These are phyloP conservation scores for Luvunga scandens DNA, from an alignment of 345 rosid species.

Conservation along the genomic window DNA sequence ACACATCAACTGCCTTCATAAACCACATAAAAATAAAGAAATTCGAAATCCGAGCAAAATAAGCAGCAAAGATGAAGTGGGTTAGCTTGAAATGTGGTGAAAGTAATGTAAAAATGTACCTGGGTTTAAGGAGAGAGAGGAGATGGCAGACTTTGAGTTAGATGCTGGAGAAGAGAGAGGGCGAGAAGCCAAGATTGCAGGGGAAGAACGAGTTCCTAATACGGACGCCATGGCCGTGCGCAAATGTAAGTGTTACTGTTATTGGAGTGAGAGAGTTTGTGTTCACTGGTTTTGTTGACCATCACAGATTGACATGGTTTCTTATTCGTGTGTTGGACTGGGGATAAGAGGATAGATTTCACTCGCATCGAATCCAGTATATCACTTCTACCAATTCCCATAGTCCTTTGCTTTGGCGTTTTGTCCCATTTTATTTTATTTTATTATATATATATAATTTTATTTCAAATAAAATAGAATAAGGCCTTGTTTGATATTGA, in stretches of 20 bases:
- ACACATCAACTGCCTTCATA: background rate
- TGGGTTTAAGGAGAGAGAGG: constrained; percentile 33
- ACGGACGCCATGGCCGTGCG: constrained; percentile 55
- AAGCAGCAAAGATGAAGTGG: constrained; percentile 10
- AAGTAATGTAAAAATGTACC: constrained; percentile 29
- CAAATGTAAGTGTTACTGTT: background rate
- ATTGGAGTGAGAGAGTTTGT: background rate
- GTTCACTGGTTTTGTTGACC: constrained; percentile 16
- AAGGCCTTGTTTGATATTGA: too few relatives aligned
- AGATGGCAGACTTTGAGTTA: constrained; percentile 38
- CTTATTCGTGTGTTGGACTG: constrained; percentile 30
- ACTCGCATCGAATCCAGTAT: background rate
- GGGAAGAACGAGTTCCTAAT: constrained; percentile 57
- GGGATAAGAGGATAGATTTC: constrained; percentile 68
- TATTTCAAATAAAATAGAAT: background rate
- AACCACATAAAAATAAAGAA: background rate
- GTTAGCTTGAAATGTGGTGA: background rate
- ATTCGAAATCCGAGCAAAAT: background rate
- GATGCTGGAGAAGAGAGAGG: constrained; percentile 47
- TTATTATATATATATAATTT: background rate
- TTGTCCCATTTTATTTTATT: too few relatives aligned
- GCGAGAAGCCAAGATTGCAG: constrained; percentile 54
- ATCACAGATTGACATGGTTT: constrained; percentile 14
- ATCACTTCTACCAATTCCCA: background rate
- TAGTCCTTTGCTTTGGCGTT: background rate